These are phyloP conservation scores for Tolypocladium endophyticum DNA, from an alignment of 2,329 filamentous ascomycete genomes.

Conservation along the genomic window DNA sequence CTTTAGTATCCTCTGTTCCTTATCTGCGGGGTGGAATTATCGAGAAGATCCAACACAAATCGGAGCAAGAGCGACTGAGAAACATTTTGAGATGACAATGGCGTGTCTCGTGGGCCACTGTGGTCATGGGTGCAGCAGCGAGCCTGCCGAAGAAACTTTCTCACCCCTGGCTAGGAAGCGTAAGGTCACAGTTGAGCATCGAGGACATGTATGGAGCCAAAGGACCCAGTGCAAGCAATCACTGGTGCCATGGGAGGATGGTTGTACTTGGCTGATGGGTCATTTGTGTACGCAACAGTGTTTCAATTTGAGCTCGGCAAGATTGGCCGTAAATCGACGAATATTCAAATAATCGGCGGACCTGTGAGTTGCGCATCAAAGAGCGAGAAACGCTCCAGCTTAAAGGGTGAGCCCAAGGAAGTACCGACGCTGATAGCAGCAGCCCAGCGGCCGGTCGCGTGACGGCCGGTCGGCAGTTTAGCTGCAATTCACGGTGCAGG, in stretches of 20 bases:
- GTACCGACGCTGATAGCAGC: background rate
- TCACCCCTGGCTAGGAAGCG: background rate
- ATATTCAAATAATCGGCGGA: background rate
- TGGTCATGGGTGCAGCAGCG: background rate
- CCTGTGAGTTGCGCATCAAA: background rate
- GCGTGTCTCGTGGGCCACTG: background rate
- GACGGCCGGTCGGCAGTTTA: background rate
- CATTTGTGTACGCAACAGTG: background rate
- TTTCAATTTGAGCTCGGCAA: background rate
- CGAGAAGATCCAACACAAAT: constrained; percentile 8
- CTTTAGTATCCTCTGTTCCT: constrained; percentile 8
- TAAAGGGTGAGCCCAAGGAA: background rate
- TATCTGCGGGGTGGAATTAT: constrained; percentile 11
- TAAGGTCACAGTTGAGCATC: background rate
- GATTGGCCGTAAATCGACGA: background rate
- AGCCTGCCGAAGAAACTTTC: background rate
- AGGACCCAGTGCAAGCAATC: background rate
- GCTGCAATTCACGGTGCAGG: background rate
- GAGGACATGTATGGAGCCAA: background rate
- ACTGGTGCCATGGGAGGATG: background rate
- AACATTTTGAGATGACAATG: background rate
- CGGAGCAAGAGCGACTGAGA: background rate
- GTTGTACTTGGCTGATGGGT: background rate
- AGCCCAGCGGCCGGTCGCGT: too few relatives aligned
- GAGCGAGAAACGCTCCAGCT: background rate